These are phyloP conservation scores for Aureobasidium sp. DNA, from an alignment of 2,329 filamentous ascomycete species.

Conservation along the genomic window DNA sequence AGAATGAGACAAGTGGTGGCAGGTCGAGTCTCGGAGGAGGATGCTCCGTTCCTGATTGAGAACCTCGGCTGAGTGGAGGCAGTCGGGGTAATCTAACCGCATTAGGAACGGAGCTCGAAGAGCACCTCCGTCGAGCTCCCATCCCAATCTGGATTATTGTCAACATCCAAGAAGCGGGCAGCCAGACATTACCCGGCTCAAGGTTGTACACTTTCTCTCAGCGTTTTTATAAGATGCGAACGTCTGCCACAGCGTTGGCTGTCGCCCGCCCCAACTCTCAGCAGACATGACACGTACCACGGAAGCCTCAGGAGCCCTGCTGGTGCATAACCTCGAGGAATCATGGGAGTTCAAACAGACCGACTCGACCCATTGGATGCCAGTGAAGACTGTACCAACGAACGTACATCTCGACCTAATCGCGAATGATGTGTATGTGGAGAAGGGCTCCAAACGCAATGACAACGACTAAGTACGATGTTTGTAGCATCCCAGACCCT, in stretches of 20 bases:
- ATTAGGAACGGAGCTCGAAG: neutral
- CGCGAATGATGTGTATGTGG: conserved; percentile 37
- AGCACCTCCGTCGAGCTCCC: neutral
- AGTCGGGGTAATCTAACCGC: neutral
- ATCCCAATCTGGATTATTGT: neutral
- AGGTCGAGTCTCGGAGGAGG: neutral
- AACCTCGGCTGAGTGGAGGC: neutral
- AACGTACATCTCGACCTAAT: conserved; percentile 44
- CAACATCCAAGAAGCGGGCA: neutral
- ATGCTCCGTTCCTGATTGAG: neutral
- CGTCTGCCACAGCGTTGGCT: neutral
- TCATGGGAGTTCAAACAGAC: conserved; percentile 43
- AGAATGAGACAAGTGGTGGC: neutral
- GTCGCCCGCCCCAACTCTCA: neutral
- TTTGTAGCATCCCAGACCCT: conserved; percentile 42
- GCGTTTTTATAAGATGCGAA: conserved; percentile 4
- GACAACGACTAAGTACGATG: neutral
- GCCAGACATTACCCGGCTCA: neutral
- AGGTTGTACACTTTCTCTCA: neutral
- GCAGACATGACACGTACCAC: neutral
- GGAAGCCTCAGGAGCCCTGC: neutral
- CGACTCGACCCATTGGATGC: conserved; percentile 36
- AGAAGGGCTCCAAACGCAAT: no score
- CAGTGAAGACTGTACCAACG: conserved; percentile 39
- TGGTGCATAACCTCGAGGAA: conserved; percentile 24